A percentile compares a stretch with the other conserved stretches of the same genome.
Conservation (phyloP, 2,329 filamentous ascomycete species). For the Hymenoscyphus albidus region DNA sequence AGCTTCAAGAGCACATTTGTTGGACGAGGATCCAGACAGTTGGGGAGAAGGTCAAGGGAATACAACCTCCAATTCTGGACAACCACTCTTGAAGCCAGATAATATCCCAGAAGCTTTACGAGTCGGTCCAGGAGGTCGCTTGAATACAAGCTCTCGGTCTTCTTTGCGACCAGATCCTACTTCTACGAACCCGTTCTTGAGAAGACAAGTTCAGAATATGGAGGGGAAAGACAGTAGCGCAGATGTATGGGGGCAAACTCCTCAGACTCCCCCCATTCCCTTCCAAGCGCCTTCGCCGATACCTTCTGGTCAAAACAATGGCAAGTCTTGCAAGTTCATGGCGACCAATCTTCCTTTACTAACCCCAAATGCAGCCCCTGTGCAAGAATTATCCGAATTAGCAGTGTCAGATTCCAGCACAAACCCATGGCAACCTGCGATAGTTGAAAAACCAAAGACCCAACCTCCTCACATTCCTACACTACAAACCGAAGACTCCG, state of each 20-base stretch:
- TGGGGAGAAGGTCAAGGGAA: constrained; percentile 21
- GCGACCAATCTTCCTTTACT: background rate
- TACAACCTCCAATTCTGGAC: background rate
- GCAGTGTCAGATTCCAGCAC: constrained; percentile 27
- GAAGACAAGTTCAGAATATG: constrained; percentile 22
- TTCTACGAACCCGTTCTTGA: constrained; percentile 34
- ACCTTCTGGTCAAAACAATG: constrained; percentile 23
- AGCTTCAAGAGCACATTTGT: constrained; percentile 16
- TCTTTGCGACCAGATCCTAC: constrained; percentile 16
- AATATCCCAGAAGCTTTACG: constrained; percentile 29
- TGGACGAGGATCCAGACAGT: constrained; percentile 22
- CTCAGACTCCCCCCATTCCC: constrained; percentile 18
- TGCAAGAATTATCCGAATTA: constrained; percentile 27
- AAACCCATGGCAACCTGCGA: constrained; percentile 34
- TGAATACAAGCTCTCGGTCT: constrained; percentile 27
- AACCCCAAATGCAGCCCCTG: constrained; percentile 14
- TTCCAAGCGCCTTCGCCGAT: constrained; percentile 18
- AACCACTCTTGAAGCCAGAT: background rate
- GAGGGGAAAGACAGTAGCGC: constrained; percentile 29
- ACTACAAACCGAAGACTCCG: constrained; percentile 26
- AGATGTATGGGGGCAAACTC: constrained; percentile 27
- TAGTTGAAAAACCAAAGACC: constrained; percentile 21
- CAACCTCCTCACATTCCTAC: constrained; percentile 19
- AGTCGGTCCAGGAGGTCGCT: constrained; percentile 25
- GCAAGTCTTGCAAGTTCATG: background rate